A percentile compares a stretch with the other conserved stretches of the same genome.
These are phyloP conservation scores for Passalora sequoiae DNA, from an alignment of 2,329 filamentous ascomycete species.

Conservation along the genomic window DNA sequence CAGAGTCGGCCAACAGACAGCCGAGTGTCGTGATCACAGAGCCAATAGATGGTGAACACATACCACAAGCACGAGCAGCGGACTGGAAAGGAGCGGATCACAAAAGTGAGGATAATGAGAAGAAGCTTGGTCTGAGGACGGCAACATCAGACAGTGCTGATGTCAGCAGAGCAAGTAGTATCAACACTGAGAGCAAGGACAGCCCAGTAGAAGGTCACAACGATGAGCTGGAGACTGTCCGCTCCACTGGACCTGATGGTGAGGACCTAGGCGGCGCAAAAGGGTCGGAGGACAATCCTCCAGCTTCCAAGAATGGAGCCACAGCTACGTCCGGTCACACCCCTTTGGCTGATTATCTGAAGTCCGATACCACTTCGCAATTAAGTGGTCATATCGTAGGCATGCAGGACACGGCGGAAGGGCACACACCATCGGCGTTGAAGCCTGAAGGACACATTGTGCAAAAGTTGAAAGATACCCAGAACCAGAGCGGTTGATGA, in stretches of 20 bases:
- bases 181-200: constrained; percentile 32
- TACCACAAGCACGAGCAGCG: constrained; percentile 64
- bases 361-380: constrained; percentile 26
- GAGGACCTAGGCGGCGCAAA: constrained; percentile 6
- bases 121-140: constrained; percentile 63
- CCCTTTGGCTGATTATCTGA: constrained; percentile 6
- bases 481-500: no score
- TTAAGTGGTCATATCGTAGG: constrained; percentile 23
- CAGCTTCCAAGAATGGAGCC: constrained; percentile 9
- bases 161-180: constrained; percentile 68
- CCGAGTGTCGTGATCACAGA: constrained; percentile 53
- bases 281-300: not conserved
- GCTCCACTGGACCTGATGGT: constrained; percentile 18
- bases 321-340: not conserved
- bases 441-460: no score
- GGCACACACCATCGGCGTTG: no score
- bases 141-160: constrained; percentile 61
- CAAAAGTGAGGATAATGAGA: constrained; percentile 40
- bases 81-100: constrained; percentile 64
- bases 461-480: no score
- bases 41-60: constrained; percentile 61
- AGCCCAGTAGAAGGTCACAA: constrained; percentile 24
- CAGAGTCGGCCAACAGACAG: constrained; percentile 28
- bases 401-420: constrained; percentile 21
- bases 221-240: constrained; percentile 26